Evolutionary conservation across 2,329 filamentous ascomycete genomes (phyloP).

Genomic region (Incumbomyces lentus): DNA sequence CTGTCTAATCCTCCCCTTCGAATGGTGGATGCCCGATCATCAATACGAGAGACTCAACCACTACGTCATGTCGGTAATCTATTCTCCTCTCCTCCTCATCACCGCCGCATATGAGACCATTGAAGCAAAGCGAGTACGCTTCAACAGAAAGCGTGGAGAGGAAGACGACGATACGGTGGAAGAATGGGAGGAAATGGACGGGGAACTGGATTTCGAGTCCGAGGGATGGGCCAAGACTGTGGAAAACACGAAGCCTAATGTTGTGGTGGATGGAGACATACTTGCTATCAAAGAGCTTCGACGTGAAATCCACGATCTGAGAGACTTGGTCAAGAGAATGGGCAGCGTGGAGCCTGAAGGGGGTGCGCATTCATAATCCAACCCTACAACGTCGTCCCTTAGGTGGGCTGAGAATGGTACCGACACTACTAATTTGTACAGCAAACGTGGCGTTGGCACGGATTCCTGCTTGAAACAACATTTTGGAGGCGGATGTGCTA

Average conservation of each 20-base stretch:
- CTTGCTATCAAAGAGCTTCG: conserved; percentile 45
- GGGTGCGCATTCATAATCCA: background rate
- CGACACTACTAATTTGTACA: too few species aligned
- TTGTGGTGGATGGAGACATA: conserved; percentile 67
- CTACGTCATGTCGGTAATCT: conserved; percentile 73
- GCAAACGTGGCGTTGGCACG: too few species aligned
- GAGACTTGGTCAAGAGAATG: conserved; percentile 35
- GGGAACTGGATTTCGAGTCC: conserved; percentile 64
- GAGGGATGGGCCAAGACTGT: conserved; percentile 82
- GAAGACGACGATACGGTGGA: conserved; percentile 80
- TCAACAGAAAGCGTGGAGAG: conserved; percentile 69
- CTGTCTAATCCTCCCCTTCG: conserved; percentile 64
- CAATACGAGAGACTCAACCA: conserved; percentile 78
- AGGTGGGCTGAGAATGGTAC: too few species aligned
- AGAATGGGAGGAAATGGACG: conserved; percentile 81
- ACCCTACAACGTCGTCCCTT: too few species aligned
- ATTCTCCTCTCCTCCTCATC: conserved; percentile 70
- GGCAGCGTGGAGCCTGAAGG: conserved; percentile 1
- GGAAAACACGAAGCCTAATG: conserved; percentile 58
- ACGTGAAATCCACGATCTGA: conserved; percentile 49
- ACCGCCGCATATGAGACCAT: conserved; percentile 63
- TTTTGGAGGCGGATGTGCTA: too few species aligned
- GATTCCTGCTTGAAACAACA: too few species aligned
- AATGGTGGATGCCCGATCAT: conserved; percentile 83
- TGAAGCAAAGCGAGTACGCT: conserved; percentile 54